Conservation (phyloP, 768 basidiomycete species). For the Suillus occidentalis region DNA sequence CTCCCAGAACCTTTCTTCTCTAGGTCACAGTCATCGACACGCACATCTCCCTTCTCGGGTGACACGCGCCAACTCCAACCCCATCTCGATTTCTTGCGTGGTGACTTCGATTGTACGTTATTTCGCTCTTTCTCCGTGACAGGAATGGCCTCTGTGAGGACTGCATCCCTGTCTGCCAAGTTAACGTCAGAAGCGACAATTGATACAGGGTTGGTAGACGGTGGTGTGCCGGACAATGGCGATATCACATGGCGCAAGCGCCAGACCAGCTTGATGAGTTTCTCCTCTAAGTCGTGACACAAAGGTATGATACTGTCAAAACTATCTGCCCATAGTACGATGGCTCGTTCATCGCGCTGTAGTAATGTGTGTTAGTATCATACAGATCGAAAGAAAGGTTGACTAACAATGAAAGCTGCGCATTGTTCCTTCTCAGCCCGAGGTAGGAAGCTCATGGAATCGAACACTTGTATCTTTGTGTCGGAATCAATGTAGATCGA, state of each 20-base stretch:
- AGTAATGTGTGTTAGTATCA: neutral
- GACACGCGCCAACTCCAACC: conserved; percentile 49
- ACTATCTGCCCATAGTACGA: conserved; percentile 83
- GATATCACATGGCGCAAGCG: conserved; percentile 36
- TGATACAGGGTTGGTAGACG: conserved; percentile 35
- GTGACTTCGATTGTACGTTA: neutral
- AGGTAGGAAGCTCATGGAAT: conserved; percentile 64
- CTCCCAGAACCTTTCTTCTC: conserved; percentile 50
- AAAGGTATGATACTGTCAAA: conserved; percentile 76
- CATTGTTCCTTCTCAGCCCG: conserved; percentile 90
- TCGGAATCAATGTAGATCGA: conserved; percentile 72
- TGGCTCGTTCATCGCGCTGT: conserved; percentile 77
- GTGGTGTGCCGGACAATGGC: conserved; percentile 19
- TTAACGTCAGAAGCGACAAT: conserved; percentile 53
- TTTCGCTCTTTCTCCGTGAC: conserved; percentile 20
- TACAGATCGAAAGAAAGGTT: neutral
- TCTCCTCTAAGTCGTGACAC: conserved; percentile 68
- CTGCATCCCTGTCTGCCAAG: conserved; percentile 43
- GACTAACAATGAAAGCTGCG: conserved; percentile 78
- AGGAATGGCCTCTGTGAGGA: conserved; percentile 17
- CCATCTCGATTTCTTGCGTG: conserved; percentile 14
- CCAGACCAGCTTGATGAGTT: conserved; percentile 84
- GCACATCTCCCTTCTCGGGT: conserved; percentile 23
- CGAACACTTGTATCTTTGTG: conserved; percentile 85
- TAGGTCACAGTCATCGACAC: conserved; percentile 35